phyloP scores from a whole-genome alignment of 495 filamentous ascomycete genomes.

The Penicillium waksmanii region DNA sequence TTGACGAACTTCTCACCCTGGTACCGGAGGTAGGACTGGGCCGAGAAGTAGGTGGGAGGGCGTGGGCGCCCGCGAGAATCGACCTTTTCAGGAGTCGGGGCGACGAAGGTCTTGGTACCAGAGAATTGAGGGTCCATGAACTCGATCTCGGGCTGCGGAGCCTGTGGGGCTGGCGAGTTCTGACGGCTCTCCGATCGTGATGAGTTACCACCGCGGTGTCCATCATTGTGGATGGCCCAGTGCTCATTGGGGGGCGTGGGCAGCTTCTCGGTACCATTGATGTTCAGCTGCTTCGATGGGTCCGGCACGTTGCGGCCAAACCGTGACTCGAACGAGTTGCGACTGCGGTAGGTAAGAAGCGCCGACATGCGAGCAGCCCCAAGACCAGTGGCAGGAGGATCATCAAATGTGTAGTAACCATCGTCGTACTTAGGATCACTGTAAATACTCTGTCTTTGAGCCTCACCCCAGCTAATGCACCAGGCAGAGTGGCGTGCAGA shows the following conservation, averaged over 20 bases:
- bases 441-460: constrained; percentile 97
- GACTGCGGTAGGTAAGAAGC: constrained; percentile 90
- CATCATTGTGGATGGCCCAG: constrained; percentile 95
- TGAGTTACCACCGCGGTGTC: constrained; percentile 62
- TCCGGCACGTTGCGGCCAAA: constrained; percentile 94
- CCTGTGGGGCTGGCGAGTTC: constrained; percentile 39
- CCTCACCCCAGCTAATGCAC: constrained; percentile 99
- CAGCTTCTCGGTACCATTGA: constrained; percentile 66
- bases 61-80: constrained; percentile 44
- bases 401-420: constrained; percentile 85
- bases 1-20: constrained; percentile 96
- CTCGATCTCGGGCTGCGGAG: constrained; percentile 36
- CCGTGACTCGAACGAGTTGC: constrained; percentile 93
- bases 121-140: constrained; percentile 79
- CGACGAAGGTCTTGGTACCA: constrained; percentile 60
- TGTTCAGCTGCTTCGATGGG: constrained; percentile 74
- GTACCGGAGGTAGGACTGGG: constrained; percentile 97
- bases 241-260: constrained; percentile 77
- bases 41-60: constrained; percentile 89
- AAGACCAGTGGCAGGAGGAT: constrained; percentile 83
- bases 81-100: constrained; percentile 21
- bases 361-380: constrained; percentile 97
- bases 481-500: constrained; percentile 96
- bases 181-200: constrained; percentile 41
- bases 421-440: constrained; percentile 98